These are phyloP conservation scores for Corylus heterophylla DNA, from an alignment of 306 rosid species.

Conservation along the genomic window DNA sequence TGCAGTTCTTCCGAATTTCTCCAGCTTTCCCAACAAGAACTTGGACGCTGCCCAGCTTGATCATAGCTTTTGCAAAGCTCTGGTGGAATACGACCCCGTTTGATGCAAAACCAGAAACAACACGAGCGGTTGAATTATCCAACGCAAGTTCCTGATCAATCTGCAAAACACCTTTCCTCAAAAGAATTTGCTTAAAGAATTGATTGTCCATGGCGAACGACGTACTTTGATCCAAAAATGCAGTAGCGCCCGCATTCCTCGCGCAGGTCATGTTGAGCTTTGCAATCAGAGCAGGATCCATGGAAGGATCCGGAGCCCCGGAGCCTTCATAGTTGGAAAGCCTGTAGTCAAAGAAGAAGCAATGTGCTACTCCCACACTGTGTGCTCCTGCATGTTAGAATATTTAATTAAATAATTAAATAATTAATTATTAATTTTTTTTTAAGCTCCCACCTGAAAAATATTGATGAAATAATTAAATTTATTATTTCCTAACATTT, in stretches of 20 bases:
- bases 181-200: conserved; percentile 33
- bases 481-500: too few species aligned
- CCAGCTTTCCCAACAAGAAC: conserved; percentile 19
- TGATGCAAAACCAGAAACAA: conserved; percentile 34
- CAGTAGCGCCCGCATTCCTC: background rate
- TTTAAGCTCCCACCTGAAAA: too few species aligned
- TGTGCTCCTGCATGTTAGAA: conserved; percentile 24
- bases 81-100: conserved; percentile 15
- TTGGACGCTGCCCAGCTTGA: too few species aligned
- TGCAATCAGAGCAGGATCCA: conserved; percentile 44
- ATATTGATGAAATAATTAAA: too few species aligned
- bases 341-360: conserved; percentile 40
- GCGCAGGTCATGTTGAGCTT: conserved; percentile 21
- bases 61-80: conserved; percentile 44
- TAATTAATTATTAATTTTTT: too few species aligned
- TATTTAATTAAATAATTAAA: too few species aligned
- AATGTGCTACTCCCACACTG: conserved; percentile 53
- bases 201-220: conserved; percentile 39
- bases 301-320: conserved; percentile 28
- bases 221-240: conserved; percentile 57
- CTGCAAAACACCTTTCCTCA: conserved; percentile 42
- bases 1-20: conserved; percentile 53
- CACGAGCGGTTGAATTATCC: conserved; percentile 23
- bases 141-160: conserved; percentile 51
- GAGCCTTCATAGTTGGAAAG: conserved; percentile 17